Evolutionary conservation across 2,329 filamentous ascomycete genomes (phyloP), one percentile per base, ranked within the genome.

Genomic region (Colletotrichum tanaceti): DNA sequence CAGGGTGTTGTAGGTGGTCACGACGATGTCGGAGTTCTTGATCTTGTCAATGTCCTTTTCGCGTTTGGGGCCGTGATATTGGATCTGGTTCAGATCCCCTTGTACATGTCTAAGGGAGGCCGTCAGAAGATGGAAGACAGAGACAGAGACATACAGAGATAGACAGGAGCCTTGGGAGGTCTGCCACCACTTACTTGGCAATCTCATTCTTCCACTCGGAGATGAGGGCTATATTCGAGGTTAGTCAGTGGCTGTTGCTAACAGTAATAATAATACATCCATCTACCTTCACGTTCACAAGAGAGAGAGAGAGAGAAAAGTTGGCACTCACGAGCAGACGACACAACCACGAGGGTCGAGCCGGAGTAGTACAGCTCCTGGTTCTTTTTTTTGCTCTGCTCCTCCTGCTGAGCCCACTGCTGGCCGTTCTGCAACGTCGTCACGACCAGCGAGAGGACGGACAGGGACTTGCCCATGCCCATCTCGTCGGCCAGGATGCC

Each of bases 401-500:
- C 7, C 74, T 60, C 58, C 13, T 63, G 50, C 7, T 6, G 44
- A 13, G 77, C 77, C 80, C 80, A 85, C 10, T 72, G 24, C 13
- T 72, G 73, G 1, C 79, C 83, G 3, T 74, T 58, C 0, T 78
- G 74, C 0, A 82, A 71, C 0, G 83, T 84, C 18, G 78, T 77
- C 4, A 83, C 73, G 22, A 87, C 79, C 0, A 87, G 74, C 0
- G 85, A 82, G 11, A 89, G 78, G 0, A 85, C 82, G 2, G 84
- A 84, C 7, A 88, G 77, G 0, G 86, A 84, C 71, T 89, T 89
- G 0, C 87, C 87, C 78, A 89, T 81, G 0, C 87, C 87, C 86
- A 89, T 89, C 66, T 89, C 86, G 72, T 89, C 87, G 0, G 86
- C 86, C 2, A 89, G 72, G n/a, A 89, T 84, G 0, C 85, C 85